These are phyloP conservation scores for Rutidosis leptorrhynchoides DNA, from an alignment of 129 eudicot species.

Conservation along the genomic window DNA sequence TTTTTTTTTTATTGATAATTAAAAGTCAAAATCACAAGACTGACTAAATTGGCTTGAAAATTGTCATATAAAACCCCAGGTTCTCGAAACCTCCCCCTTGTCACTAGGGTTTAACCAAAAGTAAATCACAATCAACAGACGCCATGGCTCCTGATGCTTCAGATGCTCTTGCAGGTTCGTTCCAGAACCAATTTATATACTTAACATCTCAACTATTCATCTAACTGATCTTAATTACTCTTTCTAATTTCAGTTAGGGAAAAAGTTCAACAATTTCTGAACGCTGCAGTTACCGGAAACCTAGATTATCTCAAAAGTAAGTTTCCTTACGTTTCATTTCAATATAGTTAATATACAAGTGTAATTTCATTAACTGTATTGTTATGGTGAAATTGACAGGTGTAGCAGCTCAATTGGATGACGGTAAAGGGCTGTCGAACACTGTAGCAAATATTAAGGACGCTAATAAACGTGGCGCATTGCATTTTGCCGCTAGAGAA, in stretches of 20 bases:
- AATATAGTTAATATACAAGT: not conserved
- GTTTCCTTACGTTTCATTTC: not conserved
- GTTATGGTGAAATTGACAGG: constrained; percentile 35
- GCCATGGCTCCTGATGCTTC: constrained; percentile 59
- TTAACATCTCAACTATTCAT: not conserved
- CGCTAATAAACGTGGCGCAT: constrained; percentile 87
- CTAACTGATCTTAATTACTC: constrained; percentile 1
- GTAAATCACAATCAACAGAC: not conserved
- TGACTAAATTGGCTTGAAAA: too few relatives aligned
- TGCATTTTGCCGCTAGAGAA: constrained; percentile 95
- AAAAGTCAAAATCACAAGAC: too few relatives aligned
- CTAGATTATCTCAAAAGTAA: constrained; percentile 71
- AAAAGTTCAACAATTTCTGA: constrained; percentile 65
- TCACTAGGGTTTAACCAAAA: constrained; percentile 32
- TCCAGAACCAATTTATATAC: not conserved
- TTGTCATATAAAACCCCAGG: too few relatives aligned
- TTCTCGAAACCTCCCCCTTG: constrained; percentile 21
- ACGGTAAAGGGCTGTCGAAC: constrained; percentile 72
- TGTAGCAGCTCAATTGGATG: constrained; percentile 67
- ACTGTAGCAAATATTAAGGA: constrained; percentile 80
- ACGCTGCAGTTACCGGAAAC: constrained; percentile 80
- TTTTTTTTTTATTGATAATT: too few relatives aligned
- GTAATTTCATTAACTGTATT: not conserved
- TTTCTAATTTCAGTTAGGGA: constrained; percentile 54
- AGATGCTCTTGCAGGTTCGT: constrained; percentile 79